Percentiles rank a stretch among this genome's conserved stretches.
Conservation (phyloP, 306 rosid species). For the Corylus avellana region DNA sequence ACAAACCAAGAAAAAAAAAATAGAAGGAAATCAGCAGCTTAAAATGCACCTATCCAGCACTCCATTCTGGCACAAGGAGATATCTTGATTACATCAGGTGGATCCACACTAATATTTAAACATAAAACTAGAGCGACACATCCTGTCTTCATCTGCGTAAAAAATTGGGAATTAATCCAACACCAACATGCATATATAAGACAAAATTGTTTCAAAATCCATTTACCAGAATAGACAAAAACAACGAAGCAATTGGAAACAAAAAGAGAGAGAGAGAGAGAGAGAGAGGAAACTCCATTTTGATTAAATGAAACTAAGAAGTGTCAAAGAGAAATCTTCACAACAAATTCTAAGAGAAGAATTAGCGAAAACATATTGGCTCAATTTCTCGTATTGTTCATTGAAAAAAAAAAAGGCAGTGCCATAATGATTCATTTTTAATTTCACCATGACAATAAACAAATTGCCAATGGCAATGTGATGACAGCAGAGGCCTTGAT, state of each 20-base stretch:
- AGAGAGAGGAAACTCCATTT: neutral
- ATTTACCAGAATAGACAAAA: slow-evolving; percentile 21
- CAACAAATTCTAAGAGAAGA: neutral
- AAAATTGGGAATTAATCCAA: slow-evolving; percentile 46
- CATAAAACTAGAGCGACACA: slow-evolving; percentile 96
- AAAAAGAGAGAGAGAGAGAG: neutral
- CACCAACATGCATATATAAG: slow-evolving; percentile 21
- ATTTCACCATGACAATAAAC: neutral
- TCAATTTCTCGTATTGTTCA: neutral
- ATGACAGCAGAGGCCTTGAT: neutral
- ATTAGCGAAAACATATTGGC: neutral
- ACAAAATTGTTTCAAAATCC: slow-evolving; percentile 22
- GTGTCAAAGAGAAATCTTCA: neutral
- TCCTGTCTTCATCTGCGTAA: slow-evolving; percentile 98
- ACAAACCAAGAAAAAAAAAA: slow-evolving; percentile 16
- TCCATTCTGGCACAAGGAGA: slow-evolving; percentile 99
- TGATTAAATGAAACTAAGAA: neutral
- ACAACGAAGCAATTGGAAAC: slow-evolving; percentile 9
- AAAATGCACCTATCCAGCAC: slow-evolving; percentile 97
- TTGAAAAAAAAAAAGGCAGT: neutral
- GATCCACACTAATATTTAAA: slow-evolving; percentile 95
- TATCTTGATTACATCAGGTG: slow-evolving; percentile 97
- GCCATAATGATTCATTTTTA: neutral
- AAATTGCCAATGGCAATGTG: neutral
- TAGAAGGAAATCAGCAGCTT: slow-evolving; percentile 28